phyloP scores from a whole-genome alignment of 495 filamentous ascomycete species.

The Cudoniella acicularis region DNA sequence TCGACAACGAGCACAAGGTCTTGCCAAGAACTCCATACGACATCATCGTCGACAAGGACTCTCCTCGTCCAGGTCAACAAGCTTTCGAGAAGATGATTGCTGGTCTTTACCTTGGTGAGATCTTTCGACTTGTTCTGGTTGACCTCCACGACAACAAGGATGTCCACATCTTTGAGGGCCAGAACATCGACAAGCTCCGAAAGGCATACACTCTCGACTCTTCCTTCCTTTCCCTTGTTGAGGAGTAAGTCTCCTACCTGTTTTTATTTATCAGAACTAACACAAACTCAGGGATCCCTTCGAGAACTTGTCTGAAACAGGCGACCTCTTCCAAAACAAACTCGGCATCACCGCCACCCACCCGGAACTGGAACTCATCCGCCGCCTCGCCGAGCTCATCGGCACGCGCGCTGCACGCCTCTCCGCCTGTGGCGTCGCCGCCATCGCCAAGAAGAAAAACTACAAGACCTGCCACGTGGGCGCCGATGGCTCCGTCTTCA shows the following conservation, averaged over 20 bases:
- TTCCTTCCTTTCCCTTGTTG: slow-evolving; percentile 92
- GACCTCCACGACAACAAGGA: slow-evolving; percentile 78
- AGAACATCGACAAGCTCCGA: slow-evolving; percentile 73
- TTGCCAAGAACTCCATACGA: slow-evolving; percentile 86
- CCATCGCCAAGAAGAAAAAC: slow-evolving; percentile 93
- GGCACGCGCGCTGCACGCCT: slow-evolving; percentile 91
- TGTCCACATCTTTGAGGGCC: slow-evolving; percentile 74
- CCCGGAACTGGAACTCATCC: slow-evolving; percentile 79
- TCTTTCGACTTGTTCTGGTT: slow-evolving; percentile 86
- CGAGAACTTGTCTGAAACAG: slow-evolving; percentile 86
- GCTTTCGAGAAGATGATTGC: slow-evolving; percentile 98
- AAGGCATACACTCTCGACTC: slow-evolving; percentile 86
- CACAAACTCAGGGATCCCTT: slow-evolving; percentile 65
- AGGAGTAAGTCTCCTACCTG: slow-evolving; percentile 55
- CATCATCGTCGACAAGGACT: slow-evolving; percentile 84
- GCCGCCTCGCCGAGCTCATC: slow-evolving; percentile 86
- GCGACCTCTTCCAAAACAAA: slow-evolving; percentile 70
- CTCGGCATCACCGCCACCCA: slow-evolving; percentile 64
- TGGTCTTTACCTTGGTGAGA: slow-evolving; percentile 89
- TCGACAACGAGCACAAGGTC: slow-evolving; percentile 93
- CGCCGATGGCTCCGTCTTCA: slow-evolving; percentile 94
- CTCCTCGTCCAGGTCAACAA: slow-evolving; percentile 92
- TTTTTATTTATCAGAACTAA: background rate
- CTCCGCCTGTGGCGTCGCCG: slow-evolving; percentile 89
- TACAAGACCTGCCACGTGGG: slow-evolving; percentile 87